phyloP scores from a whole-genome alignment of 306 rosid species.

The Casuarina glauca region DNA sequence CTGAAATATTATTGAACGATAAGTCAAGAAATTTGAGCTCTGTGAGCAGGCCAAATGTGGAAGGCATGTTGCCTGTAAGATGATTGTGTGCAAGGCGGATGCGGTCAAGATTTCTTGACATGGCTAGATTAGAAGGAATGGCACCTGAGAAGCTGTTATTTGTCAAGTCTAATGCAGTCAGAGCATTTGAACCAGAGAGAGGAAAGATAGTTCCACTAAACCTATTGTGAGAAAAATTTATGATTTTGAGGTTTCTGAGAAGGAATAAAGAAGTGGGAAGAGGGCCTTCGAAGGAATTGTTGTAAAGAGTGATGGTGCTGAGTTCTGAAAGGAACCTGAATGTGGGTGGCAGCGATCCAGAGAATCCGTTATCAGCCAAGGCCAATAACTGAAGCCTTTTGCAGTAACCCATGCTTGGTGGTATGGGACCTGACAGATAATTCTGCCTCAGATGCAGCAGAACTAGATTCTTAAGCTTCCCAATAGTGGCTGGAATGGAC shows the following conservation, averaged over 20 bases:
- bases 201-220: constrained; percentile 76
- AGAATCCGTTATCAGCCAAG: constrained; percentile 84
- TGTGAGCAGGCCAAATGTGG: constrained; percentile 52
- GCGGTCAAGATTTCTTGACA: constrained; percentile 65
- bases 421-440: constrained; percentile 79
- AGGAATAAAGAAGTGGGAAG: constrained; percentile 64
- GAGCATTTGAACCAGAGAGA: constrained; percentile 63
- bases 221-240: constrained; percentile 79
- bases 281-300: constrained; percentile 91
- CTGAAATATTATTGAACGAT: constrained; percentile 70
- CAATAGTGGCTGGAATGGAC: constrained; percentile 75
- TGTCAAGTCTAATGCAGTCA: constrained; percentile 75
- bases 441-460: constrained; percentile 93
- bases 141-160: constrained; percentile 93
- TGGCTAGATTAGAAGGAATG: constrained; percentile 61
- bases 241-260: constrained; percentile 76
- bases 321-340: constrained; percentile 77
- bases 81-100: constrained; percentile 76
- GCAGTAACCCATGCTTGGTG: constrained; percentile 90
- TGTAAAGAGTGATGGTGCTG: constrained; percentile 75
- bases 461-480: constrained; percentile 68
- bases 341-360: constrained; percentile 84
- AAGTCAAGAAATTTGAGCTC: constrained; percentile 83
- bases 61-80: constrained; percentile 63
- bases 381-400: constrained; percentile 72